phyloP scores from a whole-genome alignment of 768 basidiomycete genomes.

The Termitomyces bulborhizus region DNA sequence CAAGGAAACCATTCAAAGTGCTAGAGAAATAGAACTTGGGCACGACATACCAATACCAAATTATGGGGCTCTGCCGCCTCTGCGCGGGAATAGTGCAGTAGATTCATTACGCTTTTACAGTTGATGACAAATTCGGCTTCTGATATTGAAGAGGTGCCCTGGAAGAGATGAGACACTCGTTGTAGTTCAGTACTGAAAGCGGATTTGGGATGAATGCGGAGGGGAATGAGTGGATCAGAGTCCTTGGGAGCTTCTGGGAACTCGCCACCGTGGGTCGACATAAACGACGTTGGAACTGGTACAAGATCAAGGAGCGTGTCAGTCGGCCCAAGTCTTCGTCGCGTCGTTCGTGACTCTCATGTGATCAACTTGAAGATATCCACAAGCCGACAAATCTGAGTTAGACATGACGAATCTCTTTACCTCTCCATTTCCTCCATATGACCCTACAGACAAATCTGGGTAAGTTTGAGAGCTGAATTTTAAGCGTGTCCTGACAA shows the following conservation, averaged over 20 bases:
- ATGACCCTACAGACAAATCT: slow-evolving; percentile 65
- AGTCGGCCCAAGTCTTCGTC: background rate
- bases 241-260: background rate
- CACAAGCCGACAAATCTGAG: too few relatives aligned
- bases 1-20: background rate
- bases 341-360: slow-evolving; percentile 4
- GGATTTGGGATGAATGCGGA: background rate
- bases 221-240: background rate
- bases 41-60: slow-evolving; percentile 6
- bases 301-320: background rate
- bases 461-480: slow-evolving; percentile 35
- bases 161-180: slow-evolving; percentile 9
- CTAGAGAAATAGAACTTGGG: background rate
- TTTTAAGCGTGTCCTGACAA: background rate
- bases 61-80: slow-evolving; percentile 1
- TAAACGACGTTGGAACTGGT: background rate
- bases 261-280: background rate
- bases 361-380: too few relatives aligned
- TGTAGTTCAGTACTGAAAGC: slow-evolving; percentile 3
- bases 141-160: slow-evolving; percentile 8
- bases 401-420: slow-evolving; percentile 21
- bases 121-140: slow-evolving; percentile 15
- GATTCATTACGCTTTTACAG: slow-evolving; percentile 14
- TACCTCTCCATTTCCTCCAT: slow-evolving; percentile 56
- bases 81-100: slow-evolving; percentile 7